Evolutionary conservation across 768 basidiomycete genomes (phyloP).

Genomic region (Boletus rufocinnamomeus): DNA sequence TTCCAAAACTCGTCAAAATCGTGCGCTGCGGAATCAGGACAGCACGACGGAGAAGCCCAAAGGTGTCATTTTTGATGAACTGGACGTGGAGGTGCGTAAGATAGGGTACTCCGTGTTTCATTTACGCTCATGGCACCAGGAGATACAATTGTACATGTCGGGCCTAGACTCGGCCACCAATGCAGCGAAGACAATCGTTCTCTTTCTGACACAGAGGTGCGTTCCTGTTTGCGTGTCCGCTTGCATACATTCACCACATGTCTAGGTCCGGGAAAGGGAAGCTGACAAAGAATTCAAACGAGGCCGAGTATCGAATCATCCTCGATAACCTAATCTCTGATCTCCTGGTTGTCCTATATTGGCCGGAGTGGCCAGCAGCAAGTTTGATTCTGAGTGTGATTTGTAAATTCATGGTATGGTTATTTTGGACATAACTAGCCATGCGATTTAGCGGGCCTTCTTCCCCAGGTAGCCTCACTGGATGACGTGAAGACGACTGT

Average conservation of each 20-base stretch:
- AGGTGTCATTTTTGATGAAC: conserved; percentile 64
- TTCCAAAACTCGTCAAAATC: conserved; percentile 61
- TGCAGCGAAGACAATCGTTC: conserved; percentile 81
- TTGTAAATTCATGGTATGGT: conserved; percentile 79
- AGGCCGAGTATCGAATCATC: conserved; percentile 90
- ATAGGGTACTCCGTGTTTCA: neutral
- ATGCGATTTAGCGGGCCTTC: neutral
- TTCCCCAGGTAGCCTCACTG: conserved; percentile 68
- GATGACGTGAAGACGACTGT: conserved; percentile 75
- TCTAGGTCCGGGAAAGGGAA: conserved; percentile 83
- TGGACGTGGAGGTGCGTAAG: conserved; percentile 57
- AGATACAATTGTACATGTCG: conserved; percentile 67
- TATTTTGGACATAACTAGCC: neutral
- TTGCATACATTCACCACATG: conserved; percentile 3
- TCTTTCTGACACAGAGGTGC: conserved; percentile 71
- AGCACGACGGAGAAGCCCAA: conserved; percentile 49
- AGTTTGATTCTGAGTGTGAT: conserved; percentile 76
- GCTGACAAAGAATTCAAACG: conserved; percentile 86
- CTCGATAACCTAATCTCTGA: conserved; percentile 92
- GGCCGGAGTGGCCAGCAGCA: conserved; percentile 98
- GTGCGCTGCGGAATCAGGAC: conserved; percentile 64
- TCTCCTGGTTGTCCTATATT: conserved; percentile 82
- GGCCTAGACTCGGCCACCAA: conserved; percentile 82
- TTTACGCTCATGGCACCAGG: conserved; percentile 41
- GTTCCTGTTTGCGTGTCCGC: neutral